These are phyloP conservation scores for Didymella sp. DNA, from an alignment of 2,329 filamentous ascomycete species.

Conservation along the genomic window DNA sequence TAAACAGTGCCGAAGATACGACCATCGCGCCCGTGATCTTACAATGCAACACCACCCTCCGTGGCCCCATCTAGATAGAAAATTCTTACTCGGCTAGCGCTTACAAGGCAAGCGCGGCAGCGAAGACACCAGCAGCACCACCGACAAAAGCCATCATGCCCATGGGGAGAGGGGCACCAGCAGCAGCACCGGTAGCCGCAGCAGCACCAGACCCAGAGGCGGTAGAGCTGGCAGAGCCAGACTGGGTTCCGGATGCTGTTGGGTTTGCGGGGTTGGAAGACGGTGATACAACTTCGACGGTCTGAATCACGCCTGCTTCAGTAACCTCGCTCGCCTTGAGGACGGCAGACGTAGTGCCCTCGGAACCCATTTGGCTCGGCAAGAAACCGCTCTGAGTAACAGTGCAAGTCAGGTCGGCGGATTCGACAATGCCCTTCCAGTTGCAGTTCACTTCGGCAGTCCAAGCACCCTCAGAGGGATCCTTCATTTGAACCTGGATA, in stretches of 20 bases:
- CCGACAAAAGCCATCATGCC: constrained; percentile 31
- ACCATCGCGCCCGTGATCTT: constrained; percentile 5
- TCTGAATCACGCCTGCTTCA: constrained; percentile 7
- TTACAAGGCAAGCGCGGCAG: constrained; percentile 36
- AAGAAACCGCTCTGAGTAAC: constrained; percentile 23
- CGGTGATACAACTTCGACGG: constrained; percentile 24
- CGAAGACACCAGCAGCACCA: constrained; percentile 33
- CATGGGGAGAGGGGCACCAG: constrained; percentile 28
- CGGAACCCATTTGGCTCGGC: not conserved
- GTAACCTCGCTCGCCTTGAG: constrained; percentile 21
- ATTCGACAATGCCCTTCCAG: constrained; percentile 30
- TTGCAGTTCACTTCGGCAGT: constrained; percentile 32
- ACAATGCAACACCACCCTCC: constrained; percentile 13
- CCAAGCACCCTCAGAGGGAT: constrained; percentile 27
- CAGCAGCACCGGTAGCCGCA: constrained; percentile 27
- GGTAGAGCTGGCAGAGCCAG: constrained; percentile 6
- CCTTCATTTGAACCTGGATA: constrained; percentile 30
- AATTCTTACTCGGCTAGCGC: constrained; percentile 7
- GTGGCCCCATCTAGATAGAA: constrained; percentile 9
- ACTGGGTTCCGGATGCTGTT: constrained; percentile 13
- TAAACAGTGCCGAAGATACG: constrained; percentile 10
- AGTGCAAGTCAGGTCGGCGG: constrained; percentile 35
- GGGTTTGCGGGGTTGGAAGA: constrained; percentile 19
- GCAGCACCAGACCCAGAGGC: constrained; percentile 21
- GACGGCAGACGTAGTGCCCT: not conserved